These are phyloP conservation scores for Candida frijolesensis DNA, from an alignment of 1,139 yeast genomes.

Conservation along the genomic window DNA sequence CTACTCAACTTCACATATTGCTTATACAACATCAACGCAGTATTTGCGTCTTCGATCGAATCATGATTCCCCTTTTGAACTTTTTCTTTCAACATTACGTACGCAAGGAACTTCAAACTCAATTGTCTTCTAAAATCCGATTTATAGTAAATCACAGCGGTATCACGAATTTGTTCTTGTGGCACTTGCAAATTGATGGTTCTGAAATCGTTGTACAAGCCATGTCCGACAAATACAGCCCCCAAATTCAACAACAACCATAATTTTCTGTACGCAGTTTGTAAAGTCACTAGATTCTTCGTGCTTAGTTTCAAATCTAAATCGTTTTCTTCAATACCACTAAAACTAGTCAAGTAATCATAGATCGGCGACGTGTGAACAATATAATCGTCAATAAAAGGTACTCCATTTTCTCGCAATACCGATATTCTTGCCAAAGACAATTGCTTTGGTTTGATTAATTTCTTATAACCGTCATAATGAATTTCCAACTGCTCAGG, in stretches of 20 bases:
- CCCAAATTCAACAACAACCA: conserved; percentile 90
- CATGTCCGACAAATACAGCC: conserved; percentile 94
- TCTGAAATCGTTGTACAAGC: conserved; percentile 86
- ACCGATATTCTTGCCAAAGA: conserved; percentile 91
- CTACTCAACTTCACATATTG: conserved; percentile 62
- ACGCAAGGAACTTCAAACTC: conserved; percentile 87
- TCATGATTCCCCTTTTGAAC: conserved; percentile 96
- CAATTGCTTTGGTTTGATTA: conserved; percentile 73
- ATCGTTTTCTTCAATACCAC: conserved; percentile 94
- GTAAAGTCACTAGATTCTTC: conserved; percentile 74
- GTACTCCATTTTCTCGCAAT: conserved; percentile 76
- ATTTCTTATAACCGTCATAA: conserved; percentile 62
- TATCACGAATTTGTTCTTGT: conserved; percentile 79
- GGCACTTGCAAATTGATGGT: conserved; percentile 93
- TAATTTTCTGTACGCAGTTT: conserved; percentile 81
- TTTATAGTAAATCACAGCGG: conserved; percentile 76
- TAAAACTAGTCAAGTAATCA: conserved; percentile 85
- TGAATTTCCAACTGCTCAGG: conserved; percentile 82
- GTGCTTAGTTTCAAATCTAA: conserved; percentile 70
- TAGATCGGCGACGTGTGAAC: conserved; percentile 70
- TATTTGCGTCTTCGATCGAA: conserved; percentile 92
- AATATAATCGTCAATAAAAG: conserved; percentile 93
- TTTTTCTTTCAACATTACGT: conserved; percentile 68
- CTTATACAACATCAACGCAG: conserved; percentile 78
- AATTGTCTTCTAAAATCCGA: conserved; percentile 72